These are phyloP conservation scores for Exobasidium cylindrosporum DNA, from an alignment of 1,284 basidiomycete genomes.

Conservation along the genomic window DNA sequence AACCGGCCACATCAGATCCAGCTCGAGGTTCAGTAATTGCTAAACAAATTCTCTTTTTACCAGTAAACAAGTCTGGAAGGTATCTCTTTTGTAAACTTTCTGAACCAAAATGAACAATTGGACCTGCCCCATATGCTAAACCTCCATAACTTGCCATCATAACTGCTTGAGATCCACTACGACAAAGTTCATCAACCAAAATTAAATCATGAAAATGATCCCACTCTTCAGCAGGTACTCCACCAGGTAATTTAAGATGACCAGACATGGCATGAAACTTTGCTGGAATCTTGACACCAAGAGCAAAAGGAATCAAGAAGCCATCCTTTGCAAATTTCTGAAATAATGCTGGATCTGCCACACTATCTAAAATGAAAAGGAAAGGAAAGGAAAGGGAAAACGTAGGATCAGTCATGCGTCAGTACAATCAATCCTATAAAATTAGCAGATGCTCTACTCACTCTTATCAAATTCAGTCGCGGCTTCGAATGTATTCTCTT, in stretches of 20 bases:
- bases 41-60: constrained; percentile 39
- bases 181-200: constrained; percentile 41
- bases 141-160: constrained; percentile 35
- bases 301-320: constrained; percentile 38
- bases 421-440: background rate
- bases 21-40: constrained; percentile 50
- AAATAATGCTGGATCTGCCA: constrained; percentile 26
- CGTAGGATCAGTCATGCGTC: background rate
- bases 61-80: constrained; percentile 38
- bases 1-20: constrained; percentile 55
- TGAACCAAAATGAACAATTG: constrained; percentile 39
- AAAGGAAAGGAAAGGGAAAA: background rate
- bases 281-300: constrained; percentile 17
- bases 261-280: constrained; percentile 34
- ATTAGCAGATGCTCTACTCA: constrained; percentile 1
- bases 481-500: constrained; percentile 1
- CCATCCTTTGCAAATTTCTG: constrained; percentile 38
- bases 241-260: constrained; percentile 30
- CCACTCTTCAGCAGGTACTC: constrained; percentile 36
- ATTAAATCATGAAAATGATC: constrained; percentile 48
- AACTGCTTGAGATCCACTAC: constrained; percentile 23
- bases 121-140: constrained; percentile 25
- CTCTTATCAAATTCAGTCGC: constrained; percentile 14
- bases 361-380: background rate
- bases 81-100: constrained; percentile 34